Percentiles rank a stretch among this genome's conserved stretches.
phyloP scores from a whole-genome alignment of 176 grass and related monocot species.

The Pontederia crassipes region DNA sequence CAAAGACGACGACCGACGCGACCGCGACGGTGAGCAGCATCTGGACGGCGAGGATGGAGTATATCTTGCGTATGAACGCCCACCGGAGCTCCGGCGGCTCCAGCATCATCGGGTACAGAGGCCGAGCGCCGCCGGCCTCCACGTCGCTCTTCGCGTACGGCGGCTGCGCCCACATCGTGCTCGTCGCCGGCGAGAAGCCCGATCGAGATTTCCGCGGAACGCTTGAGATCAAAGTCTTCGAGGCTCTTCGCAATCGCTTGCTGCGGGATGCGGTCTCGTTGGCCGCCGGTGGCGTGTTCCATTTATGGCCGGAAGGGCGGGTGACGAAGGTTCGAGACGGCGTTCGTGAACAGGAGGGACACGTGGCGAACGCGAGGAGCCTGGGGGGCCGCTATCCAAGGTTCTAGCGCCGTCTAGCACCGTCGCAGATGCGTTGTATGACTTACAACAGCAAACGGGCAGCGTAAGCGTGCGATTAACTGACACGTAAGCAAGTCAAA shows the following conservation, averaged over 20 bases:
- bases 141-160: constrained; percentile 41
- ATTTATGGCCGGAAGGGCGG: neutral
- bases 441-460: too few relatives aligned
- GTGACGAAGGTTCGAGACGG: constrained; percentile 34
- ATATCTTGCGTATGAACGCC: constrained; percentile 80
- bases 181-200: neutral
- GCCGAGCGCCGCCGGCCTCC: constrained; percentile 33
- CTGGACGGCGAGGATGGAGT: constrained; percentile 79
- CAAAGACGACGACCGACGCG: constrained; percentile 58
- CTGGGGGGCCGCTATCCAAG: neutral
- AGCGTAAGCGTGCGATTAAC: too few relatives aligned
- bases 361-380: too few relatives aligned
- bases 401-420: too few relatives aligned
- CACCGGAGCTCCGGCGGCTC: constrained; percentile 77
- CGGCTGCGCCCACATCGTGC: constrained; percentile 60
- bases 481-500: too few relatives aligned
- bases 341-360: too few relatives aligned
- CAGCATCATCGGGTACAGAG: constrained; percentile 84
- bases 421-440: too few relatives aligned
- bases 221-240: neutral
- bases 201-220: neutral
- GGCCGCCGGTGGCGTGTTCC: too few relatives aligned
- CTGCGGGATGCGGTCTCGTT: neutral
- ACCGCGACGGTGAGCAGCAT: constrained; percentile 73
- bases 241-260: neutral